phyloP scores from a whole-genome alignment of 2,329 filamentous ascomycete genomes.

The Arthrobotrys entomopaga region DNA sequence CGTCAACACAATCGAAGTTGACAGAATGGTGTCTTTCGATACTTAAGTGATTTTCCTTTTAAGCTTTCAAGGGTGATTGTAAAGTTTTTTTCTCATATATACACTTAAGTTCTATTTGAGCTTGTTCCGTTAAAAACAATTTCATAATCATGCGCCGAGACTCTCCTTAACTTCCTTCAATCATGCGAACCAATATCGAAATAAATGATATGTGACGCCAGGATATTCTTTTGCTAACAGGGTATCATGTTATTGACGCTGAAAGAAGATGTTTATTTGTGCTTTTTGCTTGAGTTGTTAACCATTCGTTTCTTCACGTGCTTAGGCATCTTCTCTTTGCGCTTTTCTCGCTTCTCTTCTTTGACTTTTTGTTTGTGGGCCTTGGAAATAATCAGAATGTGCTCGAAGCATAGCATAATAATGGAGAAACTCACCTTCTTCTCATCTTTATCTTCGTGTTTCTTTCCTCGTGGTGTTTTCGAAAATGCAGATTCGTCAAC shows the following conservation, averaged over 20 bases:
- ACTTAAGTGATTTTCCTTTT: too few relatives aligned
- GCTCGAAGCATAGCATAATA: too few relatives aligned
- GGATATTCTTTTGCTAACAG: background rate
- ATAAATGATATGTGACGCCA: slow-evolving; percentile 1
- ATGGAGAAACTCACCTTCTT: slow-evolving; percentile 72
- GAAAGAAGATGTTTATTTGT: slow-evolving; percentile 66
- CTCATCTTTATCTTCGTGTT: slow-evolving; percentile 88
- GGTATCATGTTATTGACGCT: slow-evolving; percentile 39
- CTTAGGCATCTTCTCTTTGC: slow-evolving; percentile 96
- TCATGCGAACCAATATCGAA: background rate
- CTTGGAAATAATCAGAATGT: slow-evolving; percentile 54
- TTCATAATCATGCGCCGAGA: too few relatives aligned
- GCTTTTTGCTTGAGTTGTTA: slow-evolving; percentile 68
- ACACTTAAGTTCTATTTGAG: too few relatives aligned
- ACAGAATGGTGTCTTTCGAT: too few relatives aligned
- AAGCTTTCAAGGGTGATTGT: too few relatives aligned
- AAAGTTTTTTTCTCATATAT: too few relatives aligned
- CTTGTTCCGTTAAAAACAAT: too few relatives aligned
- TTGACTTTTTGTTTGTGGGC: slow-evolving; percentile 91
- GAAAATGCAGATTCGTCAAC: slow-evolving; percentile 60
- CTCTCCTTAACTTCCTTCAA: too few relatives aligned
- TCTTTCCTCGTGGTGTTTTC: slow-evolving; percentile 78
- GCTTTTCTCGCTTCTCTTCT: slow-evolving; percentile 92
- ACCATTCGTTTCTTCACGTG: slow-evolving; percentile 91
- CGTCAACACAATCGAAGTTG: slow-evolving; percentile 18